These are phyloP conservation scores for Diatrype stigma DNA, from an alignment of 2,329 filamentous ascomycete species.

Conservation along the genomic window DNA sequence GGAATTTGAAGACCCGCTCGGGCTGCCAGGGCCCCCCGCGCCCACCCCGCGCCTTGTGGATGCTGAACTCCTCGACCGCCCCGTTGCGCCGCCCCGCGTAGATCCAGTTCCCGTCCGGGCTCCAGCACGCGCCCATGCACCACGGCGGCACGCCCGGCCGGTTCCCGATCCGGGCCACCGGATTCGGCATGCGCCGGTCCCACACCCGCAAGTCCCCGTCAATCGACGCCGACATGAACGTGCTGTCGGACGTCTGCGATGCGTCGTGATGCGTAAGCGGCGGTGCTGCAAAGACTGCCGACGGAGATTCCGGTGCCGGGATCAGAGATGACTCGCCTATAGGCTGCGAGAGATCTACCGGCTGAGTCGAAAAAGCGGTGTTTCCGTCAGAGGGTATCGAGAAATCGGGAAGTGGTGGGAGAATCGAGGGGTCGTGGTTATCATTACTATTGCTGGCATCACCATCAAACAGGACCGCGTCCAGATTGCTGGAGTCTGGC, in stretches of 20 bases:
- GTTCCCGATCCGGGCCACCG: slow-evolving; percentile 75
- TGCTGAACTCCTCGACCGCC: slow-evolving; percentile 88
- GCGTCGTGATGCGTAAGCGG: slow-evolving; percentile 44
- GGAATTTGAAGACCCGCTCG: slow-evolving; percentile 79
- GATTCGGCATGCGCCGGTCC: slow-evolving; percentile 74
- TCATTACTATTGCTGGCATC: slow-evolving; percentile 6
- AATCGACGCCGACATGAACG: slow-evolving; percentile 83
- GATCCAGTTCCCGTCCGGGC: slow-evolving; percentile 89
- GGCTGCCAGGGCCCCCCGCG: slow-evolving; percentile 65
- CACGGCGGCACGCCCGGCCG: slow-evolving; percentile 78
- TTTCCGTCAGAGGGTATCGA: slow-evolving; percentile 5
- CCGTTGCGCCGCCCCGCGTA: slow-evolving; percentile 88
- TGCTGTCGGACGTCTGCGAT: slow-evolving; percentile 64
- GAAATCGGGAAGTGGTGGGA: slow-evolving; percentile 15
- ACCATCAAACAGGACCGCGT: slow-evolving; percentile 10
- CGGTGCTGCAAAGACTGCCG: slow-evolving; percentile 34
- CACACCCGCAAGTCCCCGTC: slow-evolving; percentile 89
- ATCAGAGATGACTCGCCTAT: slow-evolving; percentile 9
- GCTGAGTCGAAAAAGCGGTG: slow-evolving; percentile 10
- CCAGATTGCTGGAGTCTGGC: slow-evolving; percentile 7
- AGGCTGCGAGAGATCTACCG: slow-evolving; percentile 7
- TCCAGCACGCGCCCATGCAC: slow-evolving; percentile 98
- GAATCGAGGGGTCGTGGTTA: slow-evolving; percentile 5
- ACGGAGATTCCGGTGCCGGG: slow-evolving; percentile 28
- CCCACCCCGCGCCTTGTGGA: slow-evolving; percentile 68